These are phyloP conservation scores for Talaromyces sp. DNA, from an alignment of 2,329 filamentous ascomycete species.

Conservation along the genomic window DNA sequence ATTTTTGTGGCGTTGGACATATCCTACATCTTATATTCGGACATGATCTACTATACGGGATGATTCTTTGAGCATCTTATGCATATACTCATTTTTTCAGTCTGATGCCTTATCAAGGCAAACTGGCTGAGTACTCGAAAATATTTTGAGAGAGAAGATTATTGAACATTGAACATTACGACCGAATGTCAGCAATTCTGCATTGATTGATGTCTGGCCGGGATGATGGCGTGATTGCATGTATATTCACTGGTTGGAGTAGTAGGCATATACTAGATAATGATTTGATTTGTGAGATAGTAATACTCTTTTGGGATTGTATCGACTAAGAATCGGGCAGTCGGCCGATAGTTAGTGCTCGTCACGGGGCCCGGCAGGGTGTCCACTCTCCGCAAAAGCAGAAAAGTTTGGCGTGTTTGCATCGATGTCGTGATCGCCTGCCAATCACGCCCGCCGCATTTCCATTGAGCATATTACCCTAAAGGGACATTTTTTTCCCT, in stretches of 20 bases:
- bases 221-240: slow-evolving; percentile 1
- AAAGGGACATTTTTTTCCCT: slow-evolving; percentile 22
- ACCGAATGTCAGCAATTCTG: not conserved
- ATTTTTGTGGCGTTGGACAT: slow-evolving; percentile 7
- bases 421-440: slow-evolving; percentile 46
- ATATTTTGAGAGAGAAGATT: not conserved
- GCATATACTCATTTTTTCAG: not conserved
- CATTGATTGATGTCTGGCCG: not conserved
- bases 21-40: slow-evolving; percentile 2
- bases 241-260: slow-evolving; percentile 5
- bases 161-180: not conserved
- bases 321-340: not conserved
- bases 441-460: slow-evolving; percentile 33
- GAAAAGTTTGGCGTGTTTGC: slow-evolving; percentile 26
- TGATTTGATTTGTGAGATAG: not conserved
- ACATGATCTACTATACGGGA: not conserved
- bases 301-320: not conserved
- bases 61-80: slow-evolving; percentile 2
- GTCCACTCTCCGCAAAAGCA: not conserved
- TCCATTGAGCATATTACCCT: slow-evolving; percentile 13
- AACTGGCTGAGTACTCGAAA: not conserved
- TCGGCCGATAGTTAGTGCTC: not conserved
- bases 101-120: not conserved
- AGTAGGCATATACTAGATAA: not conserved
- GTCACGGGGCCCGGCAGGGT: slow-evolving; percentile 1